These are phyloP conservation scores for Fusarium neocosmosporiellum DNA, from an alignment of 2,329 filamentous ascomycete species.

Conservation along the genomic window DNA sequence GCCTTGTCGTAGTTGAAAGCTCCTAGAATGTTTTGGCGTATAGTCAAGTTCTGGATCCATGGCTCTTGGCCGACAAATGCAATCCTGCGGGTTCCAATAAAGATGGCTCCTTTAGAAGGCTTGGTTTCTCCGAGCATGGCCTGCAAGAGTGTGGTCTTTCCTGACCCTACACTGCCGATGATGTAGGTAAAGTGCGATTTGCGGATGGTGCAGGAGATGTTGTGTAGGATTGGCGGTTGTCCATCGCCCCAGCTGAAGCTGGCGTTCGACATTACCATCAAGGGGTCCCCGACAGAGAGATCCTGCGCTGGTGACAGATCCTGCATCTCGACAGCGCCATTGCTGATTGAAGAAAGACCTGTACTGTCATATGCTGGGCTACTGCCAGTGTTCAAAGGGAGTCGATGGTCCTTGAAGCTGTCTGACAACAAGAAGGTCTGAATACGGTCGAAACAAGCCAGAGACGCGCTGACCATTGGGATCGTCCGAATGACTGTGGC, in stretches of 20 bases:
- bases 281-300: neutral
- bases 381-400: neutral
- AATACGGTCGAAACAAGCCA: conserved; percentile 16
- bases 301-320: neutral
- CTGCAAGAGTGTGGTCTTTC: conserved; percentile 15
- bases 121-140: conserved; percentile 14
- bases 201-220: conserved; percentile 5
- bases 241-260: conserved; percentile 3
- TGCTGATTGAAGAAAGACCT: neutral
- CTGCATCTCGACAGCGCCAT: neutral
- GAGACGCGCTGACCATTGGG: conserved; percentile 3
- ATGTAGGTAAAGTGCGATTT: conserved; percentile 19
- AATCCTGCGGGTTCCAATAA: conserved; percentile 5
- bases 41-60: conserved; percentile 18
- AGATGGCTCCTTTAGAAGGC: conserved; percentile 9
- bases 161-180: conserved; percentile 12
- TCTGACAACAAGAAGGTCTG: conserved; percentile 10
- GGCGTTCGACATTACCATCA: conserved; percentile 9
- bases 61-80: conserved; percentile 17
- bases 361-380: neutral
- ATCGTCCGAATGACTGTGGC: conserved; percentile 8
- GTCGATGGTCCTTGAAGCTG: conserved; percentile 17
- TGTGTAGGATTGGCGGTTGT: neutral
- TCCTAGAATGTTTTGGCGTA: conserved; percentile 16
- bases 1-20: conserved; percentile 2